A percentile compares a stretch with the other conserved stretches of the same genome.
phyloP scores from a whole-genome alignment of 768 basidiomycete species.

The Cubamyces lactineus region DNA sequence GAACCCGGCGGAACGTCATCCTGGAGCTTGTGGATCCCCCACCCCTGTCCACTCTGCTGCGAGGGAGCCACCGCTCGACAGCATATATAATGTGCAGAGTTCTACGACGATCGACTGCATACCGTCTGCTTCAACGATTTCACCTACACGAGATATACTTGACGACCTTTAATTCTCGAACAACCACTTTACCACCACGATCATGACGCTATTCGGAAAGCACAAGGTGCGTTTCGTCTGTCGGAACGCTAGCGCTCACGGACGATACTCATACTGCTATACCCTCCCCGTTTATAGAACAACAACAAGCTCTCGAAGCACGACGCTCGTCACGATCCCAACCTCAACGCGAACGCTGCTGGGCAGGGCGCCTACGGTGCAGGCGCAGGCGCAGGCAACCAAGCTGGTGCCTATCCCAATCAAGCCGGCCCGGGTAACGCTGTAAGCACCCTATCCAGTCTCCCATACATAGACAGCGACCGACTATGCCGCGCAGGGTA shows the following conservation, averaged over 20 bases:
- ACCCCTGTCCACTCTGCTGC: not conserved
- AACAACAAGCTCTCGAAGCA: not conserved
- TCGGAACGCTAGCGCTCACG: too few species aligned
- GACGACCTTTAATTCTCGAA: not conserved
- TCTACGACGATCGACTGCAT: not conserved
- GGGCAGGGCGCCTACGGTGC: not conserved
- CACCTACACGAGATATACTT: not conserved
- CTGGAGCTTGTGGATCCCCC: slow-evolving; percentile 1
- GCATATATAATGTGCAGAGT: not conserved
- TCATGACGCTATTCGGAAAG: slow-evolving; percentile 29
- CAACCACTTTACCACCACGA: not conserved
- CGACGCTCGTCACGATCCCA: slow-evolving; percentile 1
- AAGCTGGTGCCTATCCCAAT: slow-evolving; percentile 1
- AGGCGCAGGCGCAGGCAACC: not conserved
- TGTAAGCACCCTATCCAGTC: not conserved
- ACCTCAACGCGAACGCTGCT: not conserved
- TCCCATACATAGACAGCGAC: too few species aligned
- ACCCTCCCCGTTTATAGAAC: not conserved
- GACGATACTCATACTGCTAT: too few species aligned
- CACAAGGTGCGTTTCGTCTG: slow-evolving; percentile 19
- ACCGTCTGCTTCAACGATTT: not conserved
- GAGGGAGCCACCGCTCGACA: not conserved
- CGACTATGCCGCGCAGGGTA: too few species aligned
- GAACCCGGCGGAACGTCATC: slow-evolving; percentile 10
- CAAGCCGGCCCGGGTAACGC: slow-evolving; percentile 1